Evolutionary conservation across 2,329 filamentous ascomycete genomes (phyloP).

Genomic region (Arthroderma uncinatum): DNA sequence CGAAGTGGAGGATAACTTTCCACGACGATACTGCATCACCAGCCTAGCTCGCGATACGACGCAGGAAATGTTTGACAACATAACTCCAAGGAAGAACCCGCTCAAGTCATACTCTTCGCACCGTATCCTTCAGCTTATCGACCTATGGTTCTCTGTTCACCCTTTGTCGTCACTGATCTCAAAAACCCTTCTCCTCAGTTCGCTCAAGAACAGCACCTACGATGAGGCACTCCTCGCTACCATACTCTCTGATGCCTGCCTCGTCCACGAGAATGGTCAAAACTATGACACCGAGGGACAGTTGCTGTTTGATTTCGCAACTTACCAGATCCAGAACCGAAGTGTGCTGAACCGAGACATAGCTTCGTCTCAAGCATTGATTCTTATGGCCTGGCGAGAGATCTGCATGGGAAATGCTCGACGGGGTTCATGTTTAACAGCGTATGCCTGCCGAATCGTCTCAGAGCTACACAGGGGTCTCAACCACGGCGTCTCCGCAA

Average conservation of each 20-base stretch:
- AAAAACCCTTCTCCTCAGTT: constrained; percentile 9
- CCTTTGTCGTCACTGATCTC: constrained; percentile 8
- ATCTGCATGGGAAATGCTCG: constrained; percentile 10
- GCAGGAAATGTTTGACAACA: constrained; percentile 9
- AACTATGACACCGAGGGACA: constrained; percentile 7
- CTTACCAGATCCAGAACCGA: constrained; percentile 7
- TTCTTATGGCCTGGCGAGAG: constrained; percentile 10
- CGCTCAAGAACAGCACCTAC: constrained; percentile 9
- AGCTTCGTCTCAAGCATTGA: constrained; percentile 9
- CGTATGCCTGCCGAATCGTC: constrained; percentile 9
- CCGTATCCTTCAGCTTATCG: constrained; percentile 11
- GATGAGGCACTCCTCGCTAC: constrained; percentile 10
- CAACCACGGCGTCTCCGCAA: constrained; percentile 9
- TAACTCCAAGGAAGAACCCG: constrained; percentile 3
- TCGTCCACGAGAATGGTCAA: constrained; percentile 10
- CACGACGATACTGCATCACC: constrained; percentile 10
- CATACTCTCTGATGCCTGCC: constrained; percentile 10
- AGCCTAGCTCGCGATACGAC: constrained; percentile 9
- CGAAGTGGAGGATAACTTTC: constrained; percentile 7
- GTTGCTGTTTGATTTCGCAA: constrained; percentile 7
- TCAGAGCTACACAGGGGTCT: constrained; percentile 8
- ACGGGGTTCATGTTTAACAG: constrained; percentile 7
- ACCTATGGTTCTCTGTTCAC: constrained; percentile 11
- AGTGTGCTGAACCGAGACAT: constrained; percentile 6
- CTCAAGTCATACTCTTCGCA: constrained; percentile 11